Evolutionary conservation across 108 stramenopile genomes (phyloP).

Genomic region (Aurantiochytrium sp.): DNA sequence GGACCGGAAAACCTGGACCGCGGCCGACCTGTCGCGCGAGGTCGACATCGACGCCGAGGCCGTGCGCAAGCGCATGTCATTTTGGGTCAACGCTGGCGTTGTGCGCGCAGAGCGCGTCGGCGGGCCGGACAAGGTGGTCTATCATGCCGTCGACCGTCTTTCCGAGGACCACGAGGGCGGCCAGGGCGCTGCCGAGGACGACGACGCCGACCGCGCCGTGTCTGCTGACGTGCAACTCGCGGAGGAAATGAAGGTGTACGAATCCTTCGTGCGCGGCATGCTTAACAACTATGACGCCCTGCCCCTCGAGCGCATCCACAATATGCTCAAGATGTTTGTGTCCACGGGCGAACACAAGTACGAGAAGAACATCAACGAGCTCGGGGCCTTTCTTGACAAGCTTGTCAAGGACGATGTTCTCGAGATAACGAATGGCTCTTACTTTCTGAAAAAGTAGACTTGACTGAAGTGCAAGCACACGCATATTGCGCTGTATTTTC

Average conservation of each 20-base stretch:
- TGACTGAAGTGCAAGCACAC: too few relatives aligned
- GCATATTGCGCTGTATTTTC: too few relatives aligned
- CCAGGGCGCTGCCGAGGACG: not conserved
- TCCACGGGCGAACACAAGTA: constrained; percentile 20
- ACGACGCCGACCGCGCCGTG: not conserved
- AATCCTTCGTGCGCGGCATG: constrained; percentile 80
- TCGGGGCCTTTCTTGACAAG: constrained; percentile 12
- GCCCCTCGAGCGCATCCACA: constrained; percentile 73
- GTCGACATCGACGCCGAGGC: constrained; percentile 66
- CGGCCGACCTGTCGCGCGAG: constrained; percentile 64
- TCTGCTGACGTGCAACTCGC: constrained; percentile 63
- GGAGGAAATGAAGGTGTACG: constrained; percentile 73
- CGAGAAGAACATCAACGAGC: not conserved
- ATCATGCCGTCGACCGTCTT: not conserved
- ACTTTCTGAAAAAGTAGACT: not conserved
- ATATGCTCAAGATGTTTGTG: constrained; percentile 81
- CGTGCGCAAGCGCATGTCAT: constrained; percentile 69
- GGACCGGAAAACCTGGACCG: constrained; percentile 67
- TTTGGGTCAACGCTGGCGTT: constrained; percentile 78
- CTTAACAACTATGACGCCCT: constrained; percentile 73
- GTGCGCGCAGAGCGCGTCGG: constrained; percentile 43
- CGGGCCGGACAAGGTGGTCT: not conserved
- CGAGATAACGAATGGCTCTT: constrained; percentile 2
- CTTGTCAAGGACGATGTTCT: constrained; percentile 29
- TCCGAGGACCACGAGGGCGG: constrained; percentile 53